phyloP scores from a whole-genome alignment of 2,329 filamentous ascomycete species.

The Neonectria neomacrospora region DNA sequence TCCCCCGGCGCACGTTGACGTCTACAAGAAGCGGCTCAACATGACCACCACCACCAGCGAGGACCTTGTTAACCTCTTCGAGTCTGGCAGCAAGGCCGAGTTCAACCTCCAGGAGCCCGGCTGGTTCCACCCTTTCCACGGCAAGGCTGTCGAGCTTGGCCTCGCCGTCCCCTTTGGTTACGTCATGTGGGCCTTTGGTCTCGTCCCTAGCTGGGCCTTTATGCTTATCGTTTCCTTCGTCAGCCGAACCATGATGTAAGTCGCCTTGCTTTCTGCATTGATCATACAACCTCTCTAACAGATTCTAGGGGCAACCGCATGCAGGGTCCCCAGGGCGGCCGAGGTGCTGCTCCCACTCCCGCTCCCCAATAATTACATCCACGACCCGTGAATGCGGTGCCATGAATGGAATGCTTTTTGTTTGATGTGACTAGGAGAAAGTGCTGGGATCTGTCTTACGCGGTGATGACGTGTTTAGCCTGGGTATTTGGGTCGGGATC shows the following conservation, averaged over 20 bases:
- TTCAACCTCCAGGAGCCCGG: slow-evolving; percentile 64
- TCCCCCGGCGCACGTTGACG: slow-evolving; percentile 69
- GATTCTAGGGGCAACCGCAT: slow-evolving; percentile 53
- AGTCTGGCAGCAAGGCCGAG: slow-evolving; percentile 61
- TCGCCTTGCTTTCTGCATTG: slow-evolving; percentile 33
- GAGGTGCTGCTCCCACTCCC: slow-evolving; percentile 28
- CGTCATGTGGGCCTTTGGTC: slow-evolving; percentile 71
- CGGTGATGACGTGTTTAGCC: slow-evolving; percentile 29
- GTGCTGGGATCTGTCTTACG: slow-evolving; percentile 27
- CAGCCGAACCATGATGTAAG: slow-evolving; percentile 81
- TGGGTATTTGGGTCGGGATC: slow-evolving; percentile 26
- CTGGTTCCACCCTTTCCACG: slow-evolving; percentile 81
- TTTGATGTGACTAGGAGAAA: slow-evolving; percentile 28
- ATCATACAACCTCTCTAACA: slow-evolving; percentile 39
- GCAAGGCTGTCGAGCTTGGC: slow-evolving; percentile 70
- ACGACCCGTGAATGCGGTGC: slow-evolving; percentile 9
- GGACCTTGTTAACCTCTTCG: slow-evolving; percentile 69
- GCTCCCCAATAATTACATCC: slow-evolving; percentile 33
- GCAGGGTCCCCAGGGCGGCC: slow-evolving; percentile 32
- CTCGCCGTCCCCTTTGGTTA: slow-evolving; percentile 74
- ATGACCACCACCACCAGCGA: slow-evolving; percentile 73
- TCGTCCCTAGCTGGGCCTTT: slow-evolving; percentile 79
- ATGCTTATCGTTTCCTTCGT: slow-evolving; percentile 81
- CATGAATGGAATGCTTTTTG: slow-evolving; percentile 26
- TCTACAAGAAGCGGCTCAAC: slow-evolving; percentile 75